Base-by-base conservation (phyloP, 106 monocot genomes). In the Phalaenopsis aphrodite region DNA sequence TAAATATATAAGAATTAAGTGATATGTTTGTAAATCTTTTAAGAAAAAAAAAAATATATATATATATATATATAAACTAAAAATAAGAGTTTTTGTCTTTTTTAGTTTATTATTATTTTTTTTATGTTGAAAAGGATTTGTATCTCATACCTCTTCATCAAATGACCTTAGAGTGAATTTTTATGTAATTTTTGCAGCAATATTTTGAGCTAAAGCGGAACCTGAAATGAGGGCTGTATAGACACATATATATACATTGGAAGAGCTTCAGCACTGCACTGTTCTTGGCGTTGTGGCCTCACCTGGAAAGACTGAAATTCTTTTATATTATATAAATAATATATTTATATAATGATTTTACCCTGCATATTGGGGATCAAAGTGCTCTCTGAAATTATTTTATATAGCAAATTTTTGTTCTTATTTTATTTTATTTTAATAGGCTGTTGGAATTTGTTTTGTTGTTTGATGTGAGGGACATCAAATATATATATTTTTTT, bases 131-230 rank as follows among this genome's bases (percentile, higher is more conserved):
- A 30, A 30, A 30, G 30, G 30, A 30, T 30, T 30, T 30, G 30
- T 1, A 14, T 52, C 14, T 52, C 52, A 52, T 52, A 52, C 52
- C 12, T 52, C 52, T 52, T 15, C 52, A 52, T 52, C 14, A 74
- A 74, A 43, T 8, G 8, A n/a, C 19, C 5, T 74, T 42, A 38
- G n/a, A 39, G 5, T 11, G 38, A 69, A 15, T 41, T 8, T 14
- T 52, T 52, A 52, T 74, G 6, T 45, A 45, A 5, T 19, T n/a
- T 19, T 19, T 74, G 43, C 74, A 74, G 74, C 43, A 17, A 18
- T 74, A 42, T 74, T 74, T 45, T 74, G 45, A 74, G 43, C 74
- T 45, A n/a, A 74, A 74, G 69, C 69, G 45, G 74, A 74, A 74
- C 17, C 45, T 5, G 21, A 5, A 74, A 74, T 74, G 43, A 6